phyloP scores from a whole-genome alignment of 257 asterid species.

The Verbascum thapsus region DNA sequence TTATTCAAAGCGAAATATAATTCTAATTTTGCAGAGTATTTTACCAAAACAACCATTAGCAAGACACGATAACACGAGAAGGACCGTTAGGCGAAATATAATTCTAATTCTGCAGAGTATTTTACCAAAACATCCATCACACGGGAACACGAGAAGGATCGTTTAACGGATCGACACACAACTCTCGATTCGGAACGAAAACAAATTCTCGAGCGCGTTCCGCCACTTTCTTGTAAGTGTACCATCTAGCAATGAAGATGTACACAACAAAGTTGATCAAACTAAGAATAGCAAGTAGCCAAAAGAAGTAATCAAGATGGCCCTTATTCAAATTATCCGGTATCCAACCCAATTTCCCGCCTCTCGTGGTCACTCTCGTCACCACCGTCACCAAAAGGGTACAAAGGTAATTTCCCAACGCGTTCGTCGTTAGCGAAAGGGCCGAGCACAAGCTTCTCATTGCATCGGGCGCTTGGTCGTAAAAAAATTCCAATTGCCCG shows the following conservation, averaged over 20 bases:
- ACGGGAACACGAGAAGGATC: not conserved
- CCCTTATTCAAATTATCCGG: conserved; percentile 79
- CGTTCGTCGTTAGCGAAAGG: conserved; percentile 61
- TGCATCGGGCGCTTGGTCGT: conserved; percentile 92
- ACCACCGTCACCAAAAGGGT: conserved; percentile 63
- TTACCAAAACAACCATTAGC: not conserved
- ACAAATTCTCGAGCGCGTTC: not conserved
- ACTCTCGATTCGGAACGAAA: not conserved
- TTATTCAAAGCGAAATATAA: no score
- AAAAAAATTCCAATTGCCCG: conserved; percentile 80
- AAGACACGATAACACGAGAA: not conserved
- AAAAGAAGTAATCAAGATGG: conserved; percentile 76
- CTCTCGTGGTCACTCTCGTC: conserved; percentile 43
- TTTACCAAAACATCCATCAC: not conserved
- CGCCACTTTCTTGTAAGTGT: conserved; percentile 67
- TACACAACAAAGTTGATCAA: conserved; percentile 55
- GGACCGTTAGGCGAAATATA: not conserved
- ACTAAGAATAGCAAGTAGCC: conserved; percentile 68
- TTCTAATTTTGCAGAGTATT: not conserved
- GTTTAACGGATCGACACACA: not conserved
- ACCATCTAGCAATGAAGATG: conserved; percentile 57
- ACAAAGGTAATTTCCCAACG: conserved; percentile 71
- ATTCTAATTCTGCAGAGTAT: not conserved
- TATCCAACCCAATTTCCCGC: conserved; percentile 73
- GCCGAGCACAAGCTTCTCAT: conserved; percentile 88